Conservation (phyloP, 352 stramenopile genomes). For the Globisporangium abappressorium region DNA sequence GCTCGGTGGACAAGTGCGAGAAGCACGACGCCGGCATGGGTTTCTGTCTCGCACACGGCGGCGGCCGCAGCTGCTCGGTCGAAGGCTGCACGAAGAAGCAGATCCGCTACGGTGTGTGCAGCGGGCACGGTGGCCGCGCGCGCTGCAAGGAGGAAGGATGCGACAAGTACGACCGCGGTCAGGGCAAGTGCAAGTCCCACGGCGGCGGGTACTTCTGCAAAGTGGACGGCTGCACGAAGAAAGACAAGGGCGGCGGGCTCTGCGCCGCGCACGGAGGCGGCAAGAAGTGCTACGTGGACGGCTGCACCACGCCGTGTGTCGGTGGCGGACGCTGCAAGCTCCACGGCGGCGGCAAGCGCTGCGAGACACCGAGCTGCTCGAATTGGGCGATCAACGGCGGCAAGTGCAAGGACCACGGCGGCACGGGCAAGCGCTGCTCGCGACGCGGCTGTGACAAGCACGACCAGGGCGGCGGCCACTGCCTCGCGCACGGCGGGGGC, state of each 20-base stretch:
- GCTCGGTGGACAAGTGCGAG: conserved; percentile 61
- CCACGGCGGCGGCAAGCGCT: conserved; percentile 62
- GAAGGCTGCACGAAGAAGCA: conserved; percentile 70
- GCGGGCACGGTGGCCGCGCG: conserved; percentile 63
- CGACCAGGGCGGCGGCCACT: conserved; percentile 75
- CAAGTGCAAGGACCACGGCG: conserved; percentile 75
- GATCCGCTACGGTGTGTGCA: conserved; percentile 76
- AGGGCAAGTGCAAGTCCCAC: conserved; percentile 80
- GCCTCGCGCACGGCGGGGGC: conserved; percentile 68
- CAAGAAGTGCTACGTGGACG: conserved; percentile 78
- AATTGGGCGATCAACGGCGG: conserved; percentile 69
- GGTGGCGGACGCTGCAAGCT: conserved; percentile 69
- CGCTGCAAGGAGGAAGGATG: conserved; percentile 76
- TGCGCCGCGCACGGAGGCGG: conserved; percentile 77
- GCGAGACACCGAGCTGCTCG: conserved; percentile 39
- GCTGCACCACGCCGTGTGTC: conserved; percentile 64
- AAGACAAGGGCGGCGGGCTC: conserved; percentile 78
- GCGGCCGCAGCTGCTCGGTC: conserved; percentile 56
- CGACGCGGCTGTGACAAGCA: conserved; percentile 68
- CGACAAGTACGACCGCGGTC: conserved; percentile 69
- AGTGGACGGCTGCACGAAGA: conserved; percentile 69
- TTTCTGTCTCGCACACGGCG: conserved; percentile 66
- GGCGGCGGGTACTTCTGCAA: conserved; percentile 84
- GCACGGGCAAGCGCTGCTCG: conserved; percentile 66
- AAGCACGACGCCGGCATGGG: conserved; percentile 73